Conservation (phyloP, 169 alveolate species). For the Plasmodium malariae region DNA sequence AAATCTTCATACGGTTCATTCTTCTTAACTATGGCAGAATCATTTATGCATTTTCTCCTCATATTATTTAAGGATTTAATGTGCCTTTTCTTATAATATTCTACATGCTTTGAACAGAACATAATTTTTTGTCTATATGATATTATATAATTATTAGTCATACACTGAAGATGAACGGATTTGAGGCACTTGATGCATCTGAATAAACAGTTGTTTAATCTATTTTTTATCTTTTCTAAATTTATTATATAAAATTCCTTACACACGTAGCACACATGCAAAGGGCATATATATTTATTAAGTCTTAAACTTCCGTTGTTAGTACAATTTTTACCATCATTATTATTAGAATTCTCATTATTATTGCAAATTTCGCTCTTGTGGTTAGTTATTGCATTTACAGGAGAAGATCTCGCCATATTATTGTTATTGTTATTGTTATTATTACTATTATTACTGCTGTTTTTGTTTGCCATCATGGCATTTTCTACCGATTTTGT, state of each 20-base stretch:
- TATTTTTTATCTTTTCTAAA: slow-evolving; percentile 19
- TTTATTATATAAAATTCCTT: slow-evolving; percentile 33
- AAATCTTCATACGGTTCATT: neutral
- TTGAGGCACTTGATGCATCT: slow-evolving; percentile 59
- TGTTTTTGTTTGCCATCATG: neutral
- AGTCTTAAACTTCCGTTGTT: neutral
- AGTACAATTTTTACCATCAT: neutral
- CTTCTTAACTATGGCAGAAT: neutral
- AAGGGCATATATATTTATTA: slow-evolving; percentile 51
- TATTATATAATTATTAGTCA: slow-evolving; percentile 31
- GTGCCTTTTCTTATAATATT: slow-evolving; percentile 38
- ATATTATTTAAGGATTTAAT: slow-evolving; percentile 15
- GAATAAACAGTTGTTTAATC: slow-evolving; percentile 10
- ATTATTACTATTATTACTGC: neutral
- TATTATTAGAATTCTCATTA: neutral
- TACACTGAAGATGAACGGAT: slow-evolving; percentile 50
- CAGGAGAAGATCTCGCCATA: too few relatives aligned
- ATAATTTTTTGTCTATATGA: slow-evolving; percentile 39
- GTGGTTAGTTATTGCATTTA: neutral
- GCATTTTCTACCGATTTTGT: neutral
- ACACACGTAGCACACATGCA: slow-evolving; percentile 62
- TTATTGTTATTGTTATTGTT: neutral
- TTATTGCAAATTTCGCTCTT: neutral
- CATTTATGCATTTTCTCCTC: neutral
- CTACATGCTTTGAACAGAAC: slow-evolving; percentile 38